phyloP scores from a whole-genome alignment of 2,329 filamentous ascomycete species.

The Diaporthe aspalathi region DNA sequence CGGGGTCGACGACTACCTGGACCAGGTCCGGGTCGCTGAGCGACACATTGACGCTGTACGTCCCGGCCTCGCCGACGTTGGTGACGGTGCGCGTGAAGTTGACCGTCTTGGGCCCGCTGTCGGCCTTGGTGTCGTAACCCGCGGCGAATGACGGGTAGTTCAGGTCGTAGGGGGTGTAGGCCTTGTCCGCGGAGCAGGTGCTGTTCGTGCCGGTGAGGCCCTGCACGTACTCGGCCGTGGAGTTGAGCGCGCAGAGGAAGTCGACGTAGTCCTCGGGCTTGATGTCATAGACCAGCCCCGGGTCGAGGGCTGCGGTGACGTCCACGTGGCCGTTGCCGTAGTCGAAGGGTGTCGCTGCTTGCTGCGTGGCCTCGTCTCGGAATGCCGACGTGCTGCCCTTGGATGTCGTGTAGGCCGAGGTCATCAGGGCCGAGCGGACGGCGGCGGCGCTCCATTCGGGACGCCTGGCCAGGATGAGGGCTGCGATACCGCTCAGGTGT shows the following conservation, averaged over 20 bases:
- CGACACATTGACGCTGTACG: conserved; percentile 30
- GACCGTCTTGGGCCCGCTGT: conserved; percentile 31
- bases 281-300: conserved; percentile 33
- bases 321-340: conserved; percentile 22
- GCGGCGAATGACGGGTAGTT: conserved; percentile 40
- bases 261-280: conserved; percentile 37
- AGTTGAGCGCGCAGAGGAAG: conserved; percentile 29
- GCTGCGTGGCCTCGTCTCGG: neutral
- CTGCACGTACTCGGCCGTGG: conserved; percentile 2
- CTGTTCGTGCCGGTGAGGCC: conserved; percentile 30
- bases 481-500: conserved; percentile 38
- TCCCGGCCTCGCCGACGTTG: conserved; percentile 34
- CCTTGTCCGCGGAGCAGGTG: conserved; percentile 27
- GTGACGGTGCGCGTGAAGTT: conserved; percentile 38
- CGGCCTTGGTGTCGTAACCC: conserved; percentile 8
- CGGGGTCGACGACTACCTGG: conserved; percentile 16
- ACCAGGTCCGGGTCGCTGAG: conserved; percentile 12
- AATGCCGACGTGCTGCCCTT: neutral
- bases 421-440: conserved; percentile 38
- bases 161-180: conserved; percentile 35
- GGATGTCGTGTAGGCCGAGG: neutral
- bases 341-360: neutral
- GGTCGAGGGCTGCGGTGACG: conserved; percentile 29
- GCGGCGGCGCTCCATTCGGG: conserved; percentile 37
- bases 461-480: conserved; percentile 37